phyloP scores from a whole-genome alignment of 768 basidiomycete genomes.

The Suillus occidentalis region DNA sequence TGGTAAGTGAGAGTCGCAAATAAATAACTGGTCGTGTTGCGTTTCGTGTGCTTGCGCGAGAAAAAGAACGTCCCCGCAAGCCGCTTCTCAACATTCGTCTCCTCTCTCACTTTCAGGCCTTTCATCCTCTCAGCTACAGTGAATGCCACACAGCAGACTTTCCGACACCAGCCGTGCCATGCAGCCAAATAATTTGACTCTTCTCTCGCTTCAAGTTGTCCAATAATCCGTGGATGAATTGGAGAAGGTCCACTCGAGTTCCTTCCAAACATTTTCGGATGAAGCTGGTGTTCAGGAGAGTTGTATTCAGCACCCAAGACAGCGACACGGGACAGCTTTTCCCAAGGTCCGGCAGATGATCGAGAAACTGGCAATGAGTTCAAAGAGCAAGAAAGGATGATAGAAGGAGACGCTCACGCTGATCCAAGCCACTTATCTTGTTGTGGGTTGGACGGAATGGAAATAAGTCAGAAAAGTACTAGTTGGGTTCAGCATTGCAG shows the following conservation, averaged over 20 bases:
- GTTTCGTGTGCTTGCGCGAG: neutral
- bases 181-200: too few relatives aligned
- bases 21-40: neutral
- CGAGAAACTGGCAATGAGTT: too few relatives aligned
- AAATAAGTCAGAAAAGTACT: too few relatives aligned
- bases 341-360: neutral
- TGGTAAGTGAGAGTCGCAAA: neutral
- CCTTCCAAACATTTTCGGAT: neutral
- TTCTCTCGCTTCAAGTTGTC: too few relatives aligned
- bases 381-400: too few relatives aligned
- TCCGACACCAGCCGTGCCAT: too few relatives aligned
- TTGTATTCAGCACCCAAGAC: neutral
- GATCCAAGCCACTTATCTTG: too few relatives aligned
- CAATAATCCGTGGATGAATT: too few relatives aligned
- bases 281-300: neutral
- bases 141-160: constrained; percentile 1
- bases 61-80: constrained; percentile 2
- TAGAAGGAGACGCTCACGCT: too few relatives aligned
- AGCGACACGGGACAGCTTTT: neutral
- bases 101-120: neutral
- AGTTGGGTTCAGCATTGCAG: too few relatives aligned
- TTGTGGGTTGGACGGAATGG: too few relatives aligned
- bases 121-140: neutral
- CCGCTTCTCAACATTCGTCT: neutral
- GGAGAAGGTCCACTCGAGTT: neutral